Conservation (phyloP, 2,329 filamentous ascomycete genomes). For the Cercospora sp. region DNA sequence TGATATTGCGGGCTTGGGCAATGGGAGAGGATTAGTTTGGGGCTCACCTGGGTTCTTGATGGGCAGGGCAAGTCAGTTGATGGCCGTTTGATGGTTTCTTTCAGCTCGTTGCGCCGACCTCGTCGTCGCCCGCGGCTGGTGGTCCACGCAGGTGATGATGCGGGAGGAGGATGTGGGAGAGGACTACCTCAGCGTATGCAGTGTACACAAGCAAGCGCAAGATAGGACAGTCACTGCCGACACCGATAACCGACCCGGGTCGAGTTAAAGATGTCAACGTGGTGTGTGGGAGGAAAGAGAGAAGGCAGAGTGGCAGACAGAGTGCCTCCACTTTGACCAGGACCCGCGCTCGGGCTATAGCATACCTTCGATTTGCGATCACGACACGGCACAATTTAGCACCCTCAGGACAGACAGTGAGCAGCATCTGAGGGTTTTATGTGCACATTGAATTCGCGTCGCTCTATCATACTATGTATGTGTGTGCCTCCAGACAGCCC, state of each 20-base stretch:
- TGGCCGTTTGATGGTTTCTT: conserved; percentile 31
- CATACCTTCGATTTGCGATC: conserved; percentile 8
- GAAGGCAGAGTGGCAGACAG: conserved; percentile 12
- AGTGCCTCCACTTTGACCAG: conserved; percentile 12
- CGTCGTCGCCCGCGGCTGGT: conserved; percentile 32
- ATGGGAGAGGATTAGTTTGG: conserved; percentile 13
- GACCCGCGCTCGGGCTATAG: conserved; percentile 13
- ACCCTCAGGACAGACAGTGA: neutral
- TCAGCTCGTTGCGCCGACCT: conserved; percentile 19
- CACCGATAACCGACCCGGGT: conserved; percentile 12
- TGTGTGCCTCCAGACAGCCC: neutral
- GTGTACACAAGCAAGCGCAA: conserved; percentile 17
- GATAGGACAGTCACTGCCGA: conserved; percentile 19
- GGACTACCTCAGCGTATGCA: conserved; percentile 16
- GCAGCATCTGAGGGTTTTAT: neutral
- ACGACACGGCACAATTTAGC: neutral
- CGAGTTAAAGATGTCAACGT: conserved; percentile 18
- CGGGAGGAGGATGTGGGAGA: conserved; percentile 1
- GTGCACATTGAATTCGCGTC: neutral
- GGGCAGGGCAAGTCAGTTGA: conserved; percentile 26
- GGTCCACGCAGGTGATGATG: conserved; percentile 4
- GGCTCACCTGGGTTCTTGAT: conserved; percentile 34
- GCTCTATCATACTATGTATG: neutral
- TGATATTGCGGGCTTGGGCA: conserved; percentile 27
- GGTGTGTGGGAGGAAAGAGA: conserved; percentile 19